Evolutionary conservation across 2,329 filamentous ascomycete species (phyloP), one percentile per base, ranked within the genome.

Genomic region (Trichoderma atroviride): DNA sequence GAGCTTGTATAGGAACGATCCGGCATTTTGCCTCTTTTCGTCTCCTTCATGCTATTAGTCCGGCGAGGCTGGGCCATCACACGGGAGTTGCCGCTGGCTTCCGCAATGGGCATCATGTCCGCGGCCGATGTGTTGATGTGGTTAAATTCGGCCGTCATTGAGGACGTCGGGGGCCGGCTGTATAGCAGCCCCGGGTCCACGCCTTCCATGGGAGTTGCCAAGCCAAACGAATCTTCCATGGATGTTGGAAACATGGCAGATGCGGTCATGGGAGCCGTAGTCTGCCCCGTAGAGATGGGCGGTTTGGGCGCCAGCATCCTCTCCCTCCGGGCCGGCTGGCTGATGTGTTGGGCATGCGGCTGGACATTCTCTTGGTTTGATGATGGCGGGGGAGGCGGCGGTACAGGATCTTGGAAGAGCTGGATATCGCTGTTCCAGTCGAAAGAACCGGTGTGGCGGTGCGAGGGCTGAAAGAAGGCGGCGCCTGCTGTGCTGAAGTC

Each of bases 141-240:
- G 50, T 76, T 74, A 55, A 79, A 82, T 58, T 75, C 75, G 29
- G 80, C 70, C 52, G 84, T 81, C 79, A 86, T 81, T 65, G 77
- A 75, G 4, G 84, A 83, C 24, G 84, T 84, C 14, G 81, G 81
- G 29, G 86, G 83, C 13, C 83, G 82, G 71, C 84, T 86, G 74
- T 88, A 87, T 9, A 90, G 78, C 19, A 90, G 79, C 9, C 86
- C 88, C 1, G 88, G 88, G 72, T 90, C 82, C 6, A 90, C 87
- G n/a, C 82, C 85, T 9, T 81, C 81, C 33, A 77, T 80, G 6
- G 83, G 79, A 58, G 78, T 82, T 47, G 83, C 78, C 33, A 85
- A 80, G 29, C 82, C 79, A 72, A 89, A 89, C 0, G 84, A 81
- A 70, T 88, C 83, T 10, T 87, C 85, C 61, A 84, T 77, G 4